Evolutionary conservation across 2,329 filamentous ascomycete genomes (phyloP), one percentile per base, ranked within the genome.

Genomic region (Ceratocystis papillata): DNA sequence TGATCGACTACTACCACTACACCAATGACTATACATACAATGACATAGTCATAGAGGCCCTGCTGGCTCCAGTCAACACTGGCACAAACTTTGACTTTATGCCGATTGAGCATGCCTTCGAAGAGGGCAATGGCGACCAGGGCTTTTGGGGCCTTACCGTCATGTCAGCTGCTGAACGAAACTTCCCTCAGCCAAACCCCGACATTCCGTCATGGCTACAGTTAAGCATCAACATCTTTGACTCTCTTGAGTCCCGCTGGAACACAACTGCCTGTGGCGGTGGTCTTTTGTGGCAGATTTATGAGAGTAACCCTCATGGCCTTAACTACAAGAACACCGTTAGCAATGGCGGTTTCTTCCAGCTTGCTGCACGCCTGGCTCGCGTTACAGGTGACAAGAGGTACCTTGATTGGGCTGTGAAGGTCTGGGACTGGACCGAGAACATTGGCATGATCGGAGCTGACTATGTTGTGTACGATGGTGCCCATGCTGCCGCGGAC

Each of bases 281-380:
- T 68, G 90, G 90, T 3, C 76, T 94, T 60, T 80, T 84, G 66
- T 93, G 89, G 89, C 90, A 96, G 77, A 90, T 96, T 70, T 92
- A 87, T 73, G 77, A 81, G 1, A 83, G 82, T 71, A 93, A 95
- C 73, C 77, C 78, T 61, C 85, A 85, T 68, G 90, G 90, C 15
- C 86, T 91, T 73, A 81, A 84, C 72, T 94, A 95, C 81, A 94
- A 92, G 76, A 93, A 93, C 77, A 55, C 68, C 3, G 83, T 92
- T 70, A 86, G 86, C 68, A 94, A 94, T 74, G 89, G 88, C 53
- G 86, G 85, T n/a, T 84, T 94, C 73, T 92, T 95, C 75, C 87
- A 92, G 71, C 80, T 96, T 12, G 86, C 87, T 3, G 88, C 90
- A 0, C 86, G 89, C 20, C 79, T 93, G 15, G 87, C 86, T 30